Percentiles rank a stretch among this genome's conserved stretches.
phyloP scores from a whole-genome alignment of 306 rosid genomes.

The Pachyrhizus erosus region DNA sequence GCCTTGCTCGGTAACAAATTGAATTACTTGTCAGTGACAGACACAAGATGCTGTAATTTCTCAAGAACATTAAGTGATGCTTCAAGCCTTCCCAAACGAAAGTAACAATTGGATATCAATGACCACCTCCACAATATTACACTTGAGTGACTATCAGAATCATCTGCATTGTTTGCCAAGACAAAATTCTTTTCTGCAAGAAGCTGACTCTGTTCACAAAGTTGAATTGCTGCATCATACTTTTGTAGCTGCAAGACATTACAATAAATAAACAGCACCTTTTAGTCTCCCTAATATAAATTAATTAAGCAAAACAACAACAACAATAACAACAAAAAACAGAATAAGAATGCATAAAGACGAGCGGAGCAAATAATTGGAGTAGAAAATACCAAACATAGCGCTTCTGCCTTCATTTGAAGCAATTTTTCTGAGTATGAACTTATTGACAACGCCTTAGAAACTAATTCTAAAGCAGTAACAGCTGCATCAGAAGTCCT shows the following conservation, averaged over 20 bases:
- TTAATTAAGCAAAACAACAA: slow-evolving; percentile 1
- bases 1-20: slow-evolving; percentile 23
- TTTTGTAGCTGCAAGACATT: slow-evolving; percentile 67
- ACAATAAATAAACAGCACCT: slow-evolving; percentile 43
- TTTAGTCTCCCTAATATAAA: slow-evolving; percentile 37
- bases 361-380: slow-evolving; percentile 29
- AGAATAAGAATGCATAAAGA: slow-evolving; percentile 28
- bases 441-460: slow-evolving; percentile 76
- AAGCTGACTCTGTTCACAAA: slow-evolving; percentile 74
- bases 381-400: slow-evolving; percentile 63
- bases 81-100: slow-evolving; percentile 86
- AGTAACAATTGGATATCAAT: slow-evolving; percentile 82
- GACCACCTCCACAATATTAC: slow-evolving; percentile 84
- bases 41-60: slow-evolving; percentile 63
- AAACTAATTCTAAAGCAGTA: slow-evolving; percentile 66
- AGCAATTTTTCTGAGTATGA: slow-evolving; percentile 83
- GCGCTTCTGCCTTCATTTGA: slow-evolving; percentile 90
- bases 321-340: not conserved
- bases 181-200: slow-evolving; percentile 78
- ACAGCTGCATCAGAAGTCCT: slow-evolving; percentile 71
- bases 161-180: slow-evolving; percentile 36
- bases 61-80: slow-evolving; percentile 75
- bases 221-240: slow-evolving; percentile 76
- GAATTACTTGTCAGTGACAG: slow-evolving; percentile 63
- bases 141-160: slow-evolving; percentile 44